Conservation (phyloP, 2,329 filamentous ascomycete species). For the Cercospora beticola region DNA sequence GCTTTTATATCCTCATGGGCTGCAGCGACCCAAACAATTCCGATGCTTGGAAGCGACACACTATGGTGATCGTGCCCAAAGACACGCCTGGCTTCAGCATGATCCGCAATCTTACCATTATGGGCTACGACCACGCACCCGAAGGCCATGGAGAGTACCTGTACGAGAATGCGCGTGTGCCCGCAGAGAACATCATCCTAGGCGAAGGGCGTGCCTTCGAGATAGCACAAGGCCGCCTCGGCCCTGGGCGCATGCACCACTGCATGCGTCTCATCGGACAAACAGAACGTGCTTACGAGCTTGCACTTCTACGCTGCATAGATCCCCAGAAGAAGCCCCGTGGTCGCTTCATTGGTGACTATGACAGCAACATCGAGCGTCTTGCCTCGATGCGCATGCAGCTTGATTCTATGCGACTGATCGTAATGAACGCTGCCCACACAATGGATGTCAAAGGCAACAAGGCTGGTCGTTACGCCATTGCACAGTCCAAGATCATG, state of each 20-base stretch:
- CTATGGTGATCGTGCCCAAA: slow-evolving; percentile 87
- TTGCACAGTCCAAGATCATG: slow-evolving; percentile 88
- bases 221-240: slow-evolving; percentile 95
- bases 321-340: slow-evolving; percentile 87
- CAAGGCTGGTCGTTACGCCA: slow-evolving; percentile 84
- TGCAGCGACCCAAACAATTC: slow-evolving; percentile 75
- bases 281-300: slow-evolving; percentile 83
- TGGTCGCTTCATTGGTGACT: slow-evolving; percentile 77
- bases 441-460: slow-evolving; percentile 85
- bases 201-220: slow-evolving; percentile 95
- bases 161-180: slow-evolving; percentile 85
- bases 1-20: slow-evolving; percentile 92
- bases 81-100: slow-evolving; percentile 81
- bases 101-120: slow-evolving; percentile 86
- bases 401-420: slow-evolving; percentile 82
- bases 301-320: slow-evolving; percentile 89
- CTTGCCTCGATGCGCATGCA: slow-evolving; percentile 87
- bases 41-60: slow-evolving; percentile 84
- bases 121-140: slow-evolving; percentile 93
- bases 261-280: slow-evolving; percentile 91
- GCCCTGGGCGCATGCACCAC: slow-evolving; percentile 92
- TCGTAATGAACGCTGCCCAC: slow-evolving; percentile 89
- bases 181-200: slow-evolving; percentile 77
- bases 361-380: slow-evolving; percentile 92
- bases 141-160: slow-evolving; percentile 90